phyloP scores from a whole-genome alignment of 2,329 filamentous ascomycete genomes.

The Microcyclospora pomicola region DNA sequence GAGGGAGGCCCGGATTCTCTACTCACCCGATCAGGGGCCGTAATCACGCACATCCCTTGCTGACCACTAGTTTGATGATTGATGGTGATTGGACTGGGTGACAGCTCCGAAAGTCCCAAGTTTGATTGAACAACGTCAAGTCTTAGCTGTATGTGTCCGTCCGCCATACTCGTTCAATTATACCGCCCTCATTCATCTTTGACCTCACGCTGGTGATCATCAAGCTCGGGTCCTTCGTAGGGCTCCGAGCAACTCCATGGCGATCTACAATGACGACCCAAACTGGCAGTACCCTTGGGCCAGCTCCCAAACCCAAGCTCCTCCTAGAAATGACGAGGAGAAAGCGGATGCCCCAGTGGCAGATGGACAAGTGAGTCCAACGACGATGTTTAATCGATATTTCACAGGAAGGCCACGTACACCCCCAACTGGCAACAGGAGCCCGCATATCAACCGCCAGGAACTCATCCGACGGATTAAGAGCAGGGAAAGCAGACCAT shows the following conservation, averaged over 20 bases:
- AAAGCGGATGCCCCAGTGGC: slow-evolving; percentile 4
- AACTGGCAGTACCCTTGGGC: background rate
- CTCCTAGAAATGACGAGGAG: slow-evolving; percentile 2
- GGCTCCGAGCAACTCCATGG: slow-evolving; percentile 7
- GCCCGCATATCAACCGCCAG: slow-evolving; percentile 43
- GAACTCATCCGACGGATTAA: slow-evolving; percentile 79
- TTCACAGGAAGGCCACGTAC: slow-evolving; percentile 22
- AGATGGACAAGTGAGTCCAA: slow-evolving; percentile 6
- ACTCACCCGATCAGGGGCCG: too few species aligned
- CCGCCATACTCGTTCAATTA: too few species aligned
- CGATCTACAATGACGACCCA: slow-evolving; percentile 5
- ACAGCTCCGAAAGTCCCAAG: too few species aligned
- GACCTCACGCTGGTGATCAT: background rate
- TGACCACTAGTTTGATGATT: too few species aligned
- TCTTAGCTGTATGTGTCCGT: too few species aligned
- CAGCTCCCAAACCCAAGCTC: background rate
- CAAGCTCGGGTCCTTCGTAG: slow-evolving; percentile 2
- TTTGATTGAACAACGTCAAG: too few species aligned
- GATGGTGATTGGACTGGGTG: too few species aligned
- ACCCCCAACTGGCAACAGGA: slow-evolving; percentile 11
- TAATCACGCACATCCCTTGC: too few species aligned
- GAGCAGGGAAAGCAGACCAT: slow-evolving; percentile 24
- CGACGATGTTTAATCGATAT: slow-evolving; percentile 22
- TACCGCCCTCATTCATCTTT: too few species aligned
- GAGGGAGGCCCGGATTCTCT: too few species aligned